A percentile compares a stretch with the other conserved stretches of the same genome.
Conservation (phyloP, 495 filamentous ascomycete genomes). For the Oidiodendron maius region DNA sequence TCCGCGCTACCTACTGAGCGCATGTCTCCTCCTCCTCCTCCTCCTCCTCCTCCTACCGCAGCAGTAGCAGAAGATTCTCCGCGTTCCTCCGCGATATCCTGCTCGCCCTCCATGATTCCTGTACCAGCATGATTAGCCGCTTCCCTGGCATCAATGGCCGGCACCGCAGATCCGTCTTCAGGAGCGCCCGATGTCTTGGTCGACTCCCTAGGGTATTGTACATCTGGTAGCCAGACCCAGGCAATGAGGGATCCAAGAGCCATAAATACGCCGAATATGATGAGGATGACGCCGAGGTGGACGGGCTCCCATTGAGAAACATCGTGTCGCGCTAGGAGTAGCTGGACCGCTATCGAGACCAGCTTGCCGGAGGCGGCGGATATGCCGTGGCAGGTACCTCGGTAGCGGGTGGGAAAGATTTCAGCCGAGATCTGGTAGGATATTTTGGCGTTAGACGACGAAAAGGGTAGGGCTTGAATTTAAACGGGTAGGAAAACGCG, state of each 20-base stretch:
- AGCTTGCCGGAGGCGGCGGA: conserved; percentile 14
- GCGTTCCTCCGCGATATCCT: too few relatives aligned
- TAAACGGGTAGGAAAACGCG: neutral
- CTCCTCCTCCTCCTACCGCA: too few relatives aligned
- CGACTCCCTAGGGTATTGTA: conserved; percentile 19
- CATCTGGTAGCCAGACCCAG: conserved; percentile 32
- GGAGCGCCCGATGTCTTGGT: too few relatives aligned
- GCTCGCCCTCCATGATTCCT: too few relatives aligned
- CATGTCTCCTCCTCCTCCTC: too few relatives aligned
- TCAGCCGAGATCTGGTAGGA: conserved; percentile 34
- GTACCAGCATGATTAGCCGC: too few relatives aligned
- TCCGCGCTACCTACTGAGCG: too few relatives aligned
- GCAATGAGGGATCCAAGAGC: conserved; percentile 27
- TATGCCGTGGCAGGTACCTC: conserved; percentile 15
- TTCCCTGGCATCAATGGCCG: too few relatives aligned
- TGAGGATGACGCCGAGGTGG: conserved; percentile 24
- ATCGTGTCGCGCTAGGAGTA: neutral
- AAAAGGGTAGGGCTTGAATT: too few relatives aligned
- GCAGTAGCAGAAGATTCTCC: too few relatives aligned
- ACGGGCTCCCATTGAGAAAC: conserved; percentile 1
- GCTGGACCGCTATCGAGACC: conserved; percentile 6
- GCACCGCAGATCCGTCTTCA: too few relatives aligned
- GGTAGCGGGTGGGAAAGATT: conserved; percentile 15
- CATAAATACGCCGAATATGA: conserved; percentile 28
- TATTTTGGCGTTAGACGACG: too few relatives aligned